Percentiles rank a stretch among this genome's conserved stretches.
These are phyloP conservation scores for Clavaria fumosa DNA, from an alignment of 768 basidiomycete genomes.

Conservation along the genomic window DNA sequence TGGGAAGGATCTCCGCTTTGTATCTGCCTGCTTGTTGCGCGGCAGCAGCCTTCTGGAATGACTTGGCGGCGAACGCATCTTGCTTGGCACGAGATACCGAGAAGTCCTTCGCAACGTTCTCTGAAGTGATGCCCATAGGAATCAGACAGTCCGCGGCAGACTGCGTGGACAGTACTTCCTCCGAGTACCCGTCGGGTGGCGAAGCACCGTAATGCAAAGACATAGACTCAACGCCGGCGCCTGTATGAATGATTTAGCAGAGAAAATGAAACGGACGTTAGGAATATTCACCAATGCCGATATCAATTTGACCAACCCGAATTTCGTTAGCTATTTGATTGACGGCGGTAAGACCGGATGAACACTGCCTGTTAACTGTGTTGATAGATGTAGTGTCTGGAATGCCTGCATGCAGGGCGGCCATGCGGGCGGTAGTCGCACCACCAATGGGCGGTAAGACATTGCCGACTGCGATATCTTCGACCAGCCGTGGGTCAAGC, in stretches of 20 bases:
- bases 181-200: constrained; percentile 42
- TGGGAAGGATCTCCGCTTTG: constrained; percentile 70
- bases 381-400: constrained; percentile 59
- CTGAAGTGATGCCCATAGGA: constrained; percentile 91
- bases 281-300: constrained; percentile 77
- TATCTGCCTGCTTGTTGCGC: constrained; percentile 76
- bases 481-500: constrained; percentile 70
- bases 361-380: constrained; percentile 86
- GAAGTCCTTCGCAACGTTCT: constrained; percentile 75
- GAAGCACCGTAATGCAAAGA: constrained; percentile 56
- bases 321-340: constrained; percentile 76
- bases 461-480: constrained; percentile 77
- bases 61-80: constrained; percentile 72
- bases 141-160: constrained; percentile 71
- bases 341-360: constrained; percentile 71
- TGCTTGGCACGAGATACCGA: constrained; percentile 59
- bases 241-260: constrained; percentile 19
- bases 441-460: constrained; percentile 82
- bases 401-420: constrained; percentile 73
- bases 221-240: constrained; percentile 87
- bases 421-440: constrained; percentile 71
- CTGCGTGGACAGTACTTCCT: constrained; percentile 45
- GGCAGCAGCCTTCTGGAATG: constrained; percentile 70
- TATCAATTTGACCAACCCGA: constrained; percentile 62
- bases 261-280: constrained; percentile 15